phyloP scores from a whole-genome alignment of 2,329 filamentous ascomycete species.

The Daldinia sp. region DNA sequence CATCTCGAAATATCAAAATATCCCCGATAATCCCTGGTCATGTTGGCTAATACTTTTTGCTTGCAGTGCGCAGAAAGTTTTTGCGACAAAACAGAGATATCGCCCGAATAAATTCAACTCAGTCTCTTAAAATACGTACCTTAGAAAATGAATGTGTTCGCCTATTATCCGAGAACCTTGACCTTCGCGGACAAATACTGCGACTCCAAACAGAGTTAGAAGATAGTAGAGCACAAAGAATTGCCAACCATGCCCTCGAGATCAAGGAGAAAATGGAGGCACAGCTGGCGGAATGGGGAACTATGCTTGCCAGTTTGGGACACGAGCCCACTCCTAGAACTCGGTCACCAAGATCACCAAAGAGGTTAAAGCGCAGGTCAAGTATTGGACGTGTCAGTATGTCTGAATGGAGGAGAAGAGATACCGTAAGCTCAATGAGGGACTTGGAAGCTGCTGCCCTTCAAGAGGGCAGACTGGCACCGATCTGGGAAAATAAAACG shows the following conservation, averaged over 20 bases:
- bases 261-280: slow-evolving; percentile 75
- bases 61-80: slow-evolving; percentile 77
- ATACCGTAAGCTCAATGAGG: slow-evolving; percentile 53
- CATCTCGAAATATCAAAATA: not conserved
- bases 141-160: slow-evolving; percentile 79
- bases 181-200: slow-evolving; percentile 74
- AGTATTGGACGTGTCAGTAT: slow-evolving; percentile 57
- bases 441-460: slow-evolving; percentile 60
- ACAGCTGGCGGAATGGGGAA: slow-evolving; percentile 75
- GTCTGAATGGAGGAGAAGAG: slow-evolving; percentile 63
- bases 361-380: slow-evolving; percentile 52
- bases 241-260: slow-evolving; percentile 71
- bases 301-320: slow-evolving; percentile 72
- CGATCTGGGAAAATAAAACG: slow-evolving; percentile 74
- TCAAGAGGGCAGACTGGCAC: slow-evolving; percentile 66
- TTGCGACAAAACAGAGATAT: slow-evolving; percentile 86
- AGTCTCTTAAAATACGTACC: slow-evolving; percentile 78
- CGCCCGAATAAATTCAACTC: slow-evolving; percentile 78
- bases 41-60: slow-evolving; percentile 3
- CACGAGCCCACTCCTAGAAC: slow-evolving; percentile 63
- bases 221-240: slow-evolving; percentile 64
- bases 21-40: not conserved
- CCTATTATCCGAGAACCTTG: slow-evolving; percentile 80
- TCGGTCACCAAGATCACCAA: slow-evolving; percentile 53
- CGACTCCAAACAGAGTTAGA: slow-evolving; percentile 73